Percentiles rank a stretch among this genome's conserved stretches.
Evolutionary conservation across 345 rosid genomes (phyloP).

Genomic region (Stellera chamaejasme): DNA sequence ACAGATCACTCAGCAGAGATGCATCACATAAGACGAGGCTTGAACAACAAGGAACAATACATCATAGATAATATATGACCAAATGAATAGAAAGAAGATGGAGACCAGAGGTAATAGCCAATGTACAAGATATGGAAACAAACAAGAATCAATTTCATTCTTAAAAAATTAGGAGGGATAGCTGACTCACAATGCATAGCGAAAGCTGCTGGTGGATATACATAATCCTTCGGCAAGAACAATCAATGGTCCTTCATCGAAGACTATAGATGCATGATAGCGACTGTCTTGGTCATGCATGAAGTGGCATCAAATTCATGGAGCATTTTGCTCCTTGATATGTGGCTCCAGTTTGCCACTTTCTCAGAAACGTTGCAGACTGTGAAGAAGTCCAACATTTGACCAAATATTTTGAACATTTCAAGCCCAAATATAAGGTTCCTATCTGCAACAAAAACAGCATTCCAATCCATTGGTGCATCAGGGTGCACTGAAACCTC

Average conservation of each 20-base stretch:
- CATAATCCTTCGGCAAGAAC: slow-evolving; percentile 11
- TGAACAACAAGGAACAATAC: slow-evolving; percentile 4
- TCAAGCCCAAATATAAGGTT: slow-evolving; percentile 73
- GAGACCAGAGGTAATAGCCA: slow-evolving; percentile 10
- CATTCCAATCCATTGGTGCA: slow-evolving; percentile 99
- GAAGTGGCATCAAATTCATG: slow-evolving; percentile 76
- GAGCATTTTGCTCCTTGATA: slow-evolving; percentile 67
- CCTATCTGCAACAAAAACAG: slow-evolving; percentile 71
- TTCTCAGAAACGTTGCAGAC: slow-evolving; percentile 39
- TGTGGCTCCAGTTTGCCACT: slow-evolving; percentile 60
- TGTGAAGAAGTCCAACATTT: slow-evolving; percentile 77
- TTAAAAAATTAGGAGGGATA: not conserved
- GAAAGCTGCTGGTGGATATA: slow-evolving; percentile 11
- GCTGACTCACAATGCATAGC: slow-evolving; percentile 3
- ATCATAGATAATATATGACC: not conserved
- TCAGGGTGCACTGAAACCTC: slow-evolving; percentile 91
- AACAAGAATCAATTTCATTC: slow-evolving; percentile 19
- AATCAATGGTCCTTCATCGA: slow-evolving; percentile 2
- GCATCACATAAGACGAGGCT: slow-evolving; percentile 5
- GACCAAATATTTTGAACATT: slow-evolving; percentile 98
- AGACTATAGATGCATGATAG: slow-evolving; percentile 57
- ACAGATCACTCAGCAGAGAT: not conserved
- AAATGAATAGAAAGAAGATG: slow-evolving; percentile 6
- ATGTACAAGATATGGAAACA: slow-evolving; percentile 13
- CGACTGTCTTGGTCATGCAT: slow-evolving; percentile 73